Conservation (phyloP, 805 yeast genomes). For the Suhomyces faveliae region DNA sequence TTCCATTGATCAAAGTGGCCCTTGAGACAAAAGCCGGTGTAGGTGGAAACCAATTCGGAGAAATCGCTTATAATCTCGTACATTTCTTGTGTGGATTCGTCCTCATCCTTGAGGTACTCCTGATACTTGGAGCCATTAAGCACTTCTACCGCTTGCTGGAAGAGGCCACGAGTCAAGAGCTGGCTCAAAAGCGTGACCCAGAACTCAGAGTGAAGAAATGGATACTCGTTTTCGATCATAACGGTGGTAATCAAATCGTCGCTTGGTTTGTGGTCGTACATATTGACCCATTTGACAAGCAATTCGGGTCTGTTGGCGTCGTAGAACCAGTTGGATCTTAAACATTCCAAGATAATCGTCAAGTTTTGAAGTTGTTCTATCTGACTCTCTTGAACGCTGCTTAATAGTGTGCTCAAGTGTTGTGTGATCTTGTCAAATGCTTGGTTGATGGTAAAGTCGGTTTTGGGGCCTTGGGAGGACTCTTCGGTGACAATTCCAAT, state of each 20-base stretch:
- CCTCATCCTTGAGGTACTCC: slow-evolving; percentile 23
- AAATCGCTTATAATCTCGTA: slow-evolving; percentile 43
- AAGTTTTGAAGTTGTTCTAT: slow-evolving; percentile 38
- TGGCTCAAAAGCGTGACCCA: slow-evolving; percentile 63
- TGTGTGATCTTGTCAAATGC: slow-evolving; percentile 1
- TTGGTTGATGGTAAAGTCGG: background rate
- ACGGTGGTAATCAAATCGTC: slow-evolving; percentile 48
- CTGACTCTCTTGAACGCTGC: no score
- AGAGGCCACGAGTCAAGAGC: slow-evolving; percentile 59
- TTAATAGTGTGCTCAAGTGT: background rate
- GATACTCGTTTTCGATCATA: slow-evolving; percentile 42
- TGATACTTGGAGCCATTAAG: slow-evolving; percentile 44
- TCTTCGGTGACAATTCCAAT: slow-evolving; percentile 26
- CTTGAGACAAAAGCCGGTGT: slow-evolving; percentile 39
- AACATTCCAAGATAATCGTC: slow-evolving; percentile 54
- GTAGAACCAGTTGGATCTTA: slow-evolving; percentile 51
- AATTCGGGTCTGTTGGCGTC: slow-evolving; percentile 41
- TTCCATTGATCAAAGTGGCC: slow-evolving; percentile 52
- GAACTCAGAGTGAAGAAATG: slow-evolving; percentile 51
- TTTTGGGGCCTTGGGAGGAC: background rate
- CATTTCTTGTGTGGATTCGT: slow-evolving; percentile 27
- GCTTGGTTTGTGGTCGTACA: slow-evolving; percentile 67
- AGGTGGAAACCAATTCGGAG: slow-evolving; percentile 35
- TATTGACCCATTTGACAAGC: slow-evolving; percentile 63
- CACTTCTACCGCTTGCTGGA: slow-evolving; percentile 52